Conservation (phyloP, 805 yeast genomes). For the Ogataea philodendri region DNA sequence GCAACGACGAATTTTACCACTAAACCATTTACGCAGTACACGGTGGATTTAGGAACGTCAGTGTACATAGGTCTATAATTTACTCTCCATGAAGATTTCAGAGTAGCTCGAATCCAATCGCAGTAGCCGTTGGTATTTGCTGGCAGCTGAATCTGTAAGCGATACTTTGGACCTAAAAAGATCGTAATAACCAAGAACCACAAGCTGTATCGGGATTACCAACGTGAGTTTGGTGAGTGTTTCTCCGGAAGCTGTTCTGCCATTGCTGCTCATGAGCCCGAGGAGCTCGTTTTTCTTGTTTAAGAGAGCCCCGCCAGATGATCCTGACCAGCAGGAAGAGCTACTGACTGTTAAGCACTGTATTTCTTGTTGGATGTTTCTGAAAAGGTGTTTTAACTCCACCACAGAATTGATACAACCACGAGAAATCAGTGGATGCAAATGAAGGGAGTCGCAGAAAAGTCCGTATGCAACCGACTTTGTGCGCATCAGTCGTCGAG, state of each 20-base stretch:
- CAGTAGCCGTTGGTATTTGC: conserved; percentile 10
- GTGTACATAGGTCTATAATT: neutral
- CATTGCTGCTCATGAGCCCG: conserved; percentile 47
- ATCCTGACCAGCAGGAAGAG: conserved; percentile 51
- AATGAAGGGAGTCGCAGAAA: conserved; percentile 24
- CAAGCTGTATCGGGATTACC: conserved; percentile 21
- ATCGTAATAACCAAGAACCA: conserved; percentile 23
- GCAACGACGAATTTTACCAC: conserved; percentile 32
- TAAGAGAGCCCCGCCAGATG: conserved; percentile 48
- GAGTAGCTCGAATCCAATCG: conserved; percentile 16
- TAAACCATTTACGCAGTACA: conserved; percentile 26
- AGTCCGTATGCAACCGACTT: conserved; percentile 42
- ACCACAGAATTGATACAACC: conserved; percentile 35
- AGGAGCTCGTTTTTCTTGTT: conserved; percentile 23
- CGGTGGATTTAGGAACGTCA: neutral
- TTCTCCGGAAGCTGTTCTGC: conserved; percentile 22
- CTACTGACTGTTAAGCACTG: no score
- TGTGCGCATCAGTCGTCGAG: conserved; percentile 17
- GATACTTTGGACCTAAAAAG: conserved; percentile 14
- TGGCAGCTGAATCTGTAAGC: conserved; percentile 5
- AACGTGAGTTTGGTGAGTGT: conserved; percentile 20
- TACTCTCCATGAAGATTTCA: conserved; percentile 19
- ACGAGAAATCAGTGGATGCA: conserved; percentile 34
- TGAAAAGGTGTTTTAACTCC: conserved; percentile 10
- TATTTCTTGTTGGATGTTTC: no score